These are phyloP conservation scores for Colletotrichum tofieldiae DNA, from an alignment of 2,329 filamentous ascomycete genomes.

Conservation along the genomic window DNA sequence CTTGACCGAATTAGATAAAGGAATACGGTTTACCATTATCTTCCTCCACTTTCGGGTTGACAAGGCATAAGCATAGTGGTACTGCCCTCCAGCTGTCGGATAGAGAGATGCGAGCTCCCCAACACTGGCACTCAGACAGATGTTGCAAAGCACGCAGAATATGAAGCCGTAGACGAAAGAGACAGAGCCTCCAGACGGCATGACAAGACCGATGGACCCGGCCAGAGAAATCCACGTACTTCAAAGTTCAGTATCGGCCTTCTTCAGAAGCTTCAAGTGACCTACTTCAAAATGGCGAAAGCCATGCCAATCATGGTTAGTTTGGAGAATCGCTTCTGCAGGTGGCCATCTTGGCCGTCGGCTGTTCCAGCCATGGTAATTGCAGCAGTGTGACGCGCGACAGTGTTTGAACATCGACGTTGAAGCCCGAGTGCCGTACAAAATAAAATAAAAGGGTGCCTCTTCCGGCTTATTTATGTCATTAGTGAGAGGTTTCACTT, in stretches of 20 bases:
- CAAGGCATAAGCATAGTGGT: slow-evolving; percentile 61
- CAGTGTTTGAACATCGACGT: background rate
- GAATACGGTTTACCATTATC: slow-evolving; percentile 49
- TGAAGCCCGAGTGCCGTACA: background rate
- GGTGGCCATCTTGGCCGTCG: slow-evolving; percentile 47
- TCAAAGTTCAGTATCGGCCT: background rate
- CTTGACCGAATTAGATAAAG: rapidly evolving
- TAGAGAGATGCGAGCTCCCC: slow-evolving; percentile 62
- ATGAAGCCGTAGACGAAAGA: slow-evolving; percentile 62
- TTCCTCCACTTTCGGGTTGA: slow-evolving; percentile 57
- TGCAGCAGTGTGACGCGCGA: background rate
- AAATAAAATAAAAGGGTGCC: background rate
- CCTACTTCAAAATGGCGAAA: slow-evolving; percentile 61
- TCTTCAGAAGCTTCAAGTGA: background rate
- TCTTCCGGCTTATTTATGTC: slow-evolving; percentile 12
- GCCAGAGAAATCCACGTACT: slow-evolving; percentile 59
- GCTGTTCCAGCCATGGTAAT: slow-evolving; percentile 1
- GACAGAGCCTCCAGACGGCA: slow-evolving; percentile 59
- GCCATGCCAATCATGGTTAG: slow-evolving; percentile 61
- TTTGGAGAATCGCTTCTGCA: slow-evolving; percentile 56
- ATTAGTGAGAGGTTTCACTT: slow-evolving; percentile 9
- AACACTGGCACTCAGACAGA: slow-evolving; percentile 58
- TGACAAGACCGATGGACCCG: slow-evolving; percentile 58
- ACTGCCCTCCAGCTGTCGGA: slow-evolving; percentile 64
- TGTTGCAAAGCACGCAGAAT: slow-evolving; percentile 62